Percentiles rank a stretch among this genome's conserved stretches.
Conservation (phyloP, 192 early-diverging fungal species). For the Backusella morwellensis region DNA sequence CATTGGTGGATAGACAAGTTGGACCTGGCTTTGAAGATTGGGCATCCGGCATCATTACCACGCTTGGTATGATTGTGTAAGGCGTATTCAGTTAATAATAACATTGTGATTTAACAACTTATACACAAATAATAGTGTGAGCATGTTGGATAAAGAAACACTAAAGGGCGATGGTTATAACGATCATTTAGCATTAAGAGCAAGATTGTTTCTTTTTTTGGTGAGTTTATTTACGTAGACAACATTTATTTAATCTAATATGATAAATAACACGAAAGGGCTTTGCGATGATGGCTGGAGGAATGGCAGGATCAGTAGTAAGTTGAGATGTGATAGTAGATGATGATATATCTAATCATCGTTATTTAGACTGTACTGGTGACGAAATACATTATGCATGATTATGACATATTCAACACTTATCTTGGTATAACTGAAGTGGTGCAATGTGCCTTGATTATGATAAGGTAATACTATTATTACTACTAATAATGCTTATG, state of each 20-base stretch:
- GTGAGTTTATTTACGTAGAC: neutral
- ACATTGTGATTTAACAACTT: neutral
- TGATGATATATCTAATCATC: neutral
- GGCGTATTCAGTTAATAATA: neutral
- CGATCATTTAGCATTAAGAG: neutral
- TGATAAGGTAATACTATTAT: conserved; percentile 6
- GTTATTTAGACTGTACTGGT: neutral
- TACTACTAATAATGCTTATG: too few relatives aligned
- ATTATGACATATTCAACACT: neutral
- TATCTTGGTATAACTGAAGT: conserved; percentile 14
- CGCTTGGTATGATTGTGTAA: conserved; percentile 26
- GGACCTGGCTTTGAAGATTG: conserved; percentile 27
- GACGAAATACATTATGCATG: conserved; percentile 12
- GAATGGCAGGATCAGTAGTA: conserved; percentile 16
- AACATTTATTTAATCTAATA: too few relatives aligned
- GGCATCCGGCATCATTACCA: conserved; percentile 18
- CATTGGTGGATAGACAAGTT: neutral
- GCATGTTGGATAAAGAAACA: conserved; percentile 12
- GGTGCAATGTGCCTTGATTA: conserved; percentile 10
- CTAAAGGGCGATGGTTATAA: conserved; percentile 13
- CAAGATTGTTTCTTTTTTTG: conserved; percentile 3
- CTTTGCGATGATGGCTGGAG: conserved; percentile 8
- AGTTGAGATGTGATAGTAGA: neutral
- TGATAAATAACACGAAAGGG: neutral
- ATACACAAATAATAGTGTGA: neutral